Evolutionary conservation across 106 monocot genomes (phyloP), one percentile per base, ranked within the genome.

Genomic region (Narthecium ossifragum): DNA sequence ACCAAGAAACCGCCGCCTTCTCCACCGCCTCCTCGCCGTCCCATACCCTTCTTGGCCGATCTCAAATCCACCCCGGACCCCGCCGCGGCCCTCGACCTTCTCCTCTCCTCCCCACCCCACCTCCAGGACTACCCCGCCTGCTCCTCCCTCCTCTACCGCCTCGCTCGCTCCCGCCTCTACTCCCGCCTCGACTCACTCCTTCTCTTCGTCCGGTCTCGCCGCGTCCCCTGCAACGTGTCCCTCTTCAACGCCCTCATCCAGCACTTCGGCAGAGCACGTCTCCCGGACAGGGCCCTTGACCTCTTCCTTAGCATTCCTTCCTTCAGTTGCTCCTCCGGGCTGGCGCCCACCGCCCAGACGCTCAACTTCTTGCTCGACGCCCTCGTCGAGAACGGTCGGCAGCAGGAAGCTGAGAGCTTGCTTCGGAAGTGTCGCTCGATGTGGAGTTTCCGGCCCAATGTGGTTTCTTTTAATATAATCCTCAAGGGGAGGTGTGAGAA

Each of bases 391-490:
- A 76, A 78, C 18, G 73, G 61, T 17, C 51, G 56, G 26, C 50
- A 69, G 30, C 52, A 31, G n/a, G 15, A 40, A 0, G 90, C 94
- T 9, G 69, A 57, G 51, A 13, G 33, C 25, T 28, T 86, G 3
- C 40, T 85, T n/a, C n/a, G n/a, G 21, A 43, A 13, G 20, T 50
- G 57, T 0, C 69, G 75, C 57, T 51, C 53, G 6, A 36, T 73
- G 27, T 30, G 75, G 4, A 56, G 66, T 8, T n/a, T 77, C 47
- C 72, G 71, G 9, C 73, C 84, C 1, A 98, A 91, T 46, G 46
- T 55, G 2, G 74, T 98, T 24, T 91, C 91, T 1, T 98, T 84
- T 66, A 98, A 98, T 56, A 66, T 91, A 4, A 18, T 91, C 50
- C 61, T 98, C 47, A 87, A 87, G 57, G 87, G 87, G 0, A 57